A percentile compares a stretch with the other conserved stretches of the same genome.
Evolutionary conservation across 2,329 filamentous ascomycete species (phyloP).

Genomic region (Pseudocercospora crystallina): DNA sequence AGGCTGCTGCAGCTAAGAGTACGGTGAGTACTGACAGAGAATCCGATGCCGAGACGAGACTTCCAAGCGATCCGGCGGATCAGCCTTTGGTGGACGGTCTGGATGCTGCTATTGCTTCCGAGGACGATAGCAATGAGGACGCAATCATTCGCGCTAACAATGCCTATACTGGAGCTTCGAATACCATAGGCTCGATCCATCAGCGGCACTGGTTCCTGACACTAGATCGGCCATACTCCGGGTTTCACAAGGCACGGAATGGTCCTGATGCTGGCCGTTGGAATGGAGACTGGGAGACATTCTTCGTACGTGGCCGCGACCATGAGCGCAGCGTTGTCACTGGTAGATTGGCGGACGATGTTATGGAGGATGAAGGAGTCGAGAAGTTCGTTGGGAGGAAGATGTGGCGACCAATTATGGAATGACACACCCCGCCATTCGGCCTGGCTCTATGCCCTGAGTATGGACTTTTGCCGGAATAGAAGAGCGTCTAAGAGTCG

Average conservation of each 20-base stretch:
- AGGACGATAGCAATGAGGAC: slow-evolving; percentile 41
- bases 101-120: slow-evolving; percentile 28
- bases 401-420: slow-evolving; percentile 55
- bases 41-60: slow-evolving; percentile 8
- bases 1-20: slow-evolving; percentile 2
- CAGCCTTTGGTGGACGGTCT: slow-evolving; percentile 11
- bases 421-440: slow-evolving; percentile 20
- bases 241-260: slow-evolving; percentile 49
- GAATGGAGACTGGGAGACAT: slow-evolving; percentile 53
- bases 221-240: slow-evolving; percentile 60
- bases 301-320: slow-evolving; percentile 62
- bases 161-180: slow-evolving; percentile 65
- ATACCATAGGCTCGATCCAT: slow-evolving; percentile 66
- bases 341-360: slow-evolving; percentile 58
- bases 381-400: slow-evolving; percentile 56
- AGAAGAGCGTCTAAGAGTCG: no score
- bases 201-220: slow-evolving; percentile 67
- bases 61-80: not conserved
- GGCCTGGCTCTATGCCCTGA: no score
- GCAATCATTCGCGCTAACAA: slow-evolving; percentile 57
- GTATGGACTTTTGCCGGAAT: no score
- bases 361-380: slow-evolving; percentile 63
- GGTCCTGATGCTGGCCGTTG: slow-evolving; percentile 31
- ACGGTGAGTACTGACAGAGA: slow-evolving; percentile 21
- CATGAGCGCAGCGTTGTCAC: slow-evolving; percentile 67